Evolutionary conservation across 768 basidiomycete species (phyloP), one percentile per base, ranked within the genome.

Genomic region (Agaricus bisporus): DNA sequence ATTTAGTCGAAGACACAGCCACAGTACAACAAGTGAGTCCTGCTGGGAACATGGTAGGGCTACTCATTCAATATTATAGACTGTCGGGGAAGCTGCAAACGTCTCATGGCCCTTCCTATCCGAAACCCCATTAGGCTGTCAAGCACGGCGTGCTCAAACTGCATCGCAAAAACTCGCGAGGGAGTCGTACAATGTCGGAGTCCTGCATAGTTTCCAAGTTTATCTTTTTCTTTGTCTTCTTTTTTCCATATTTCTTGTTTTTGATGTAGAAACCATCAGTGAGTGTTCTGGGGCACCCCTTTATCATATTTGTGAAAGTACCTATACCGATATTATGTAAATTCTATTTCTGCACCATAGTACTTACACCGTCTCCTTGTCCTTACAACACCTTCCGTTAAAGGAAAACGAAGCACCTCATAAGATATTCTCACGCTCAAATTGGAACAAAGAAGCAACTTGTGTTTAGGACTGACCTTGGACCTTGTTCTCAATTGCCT

Each of bases 91-190:
- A 66, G 63, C 38, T 88, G 87, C 63, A 70, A 73, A 48, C 78
- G 84, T 44, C 64, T 85, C 65, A 90, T 90, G 88, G 71, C 75
- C 25, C 68, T 76, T 43, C 86, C 86, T 26, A 78, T 81, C 43
- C 79, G 73, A 60, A 88, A 88, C 62, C 85, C 86, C 22, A 88
- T 88, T 57, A 74, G 86, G 56, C 75, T 88, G 58, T 84, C 82
- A 65, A 78, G 80, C 29, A 73, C 75, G 5, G 63, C 62, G 51
- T 79, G 78, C 50, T 66, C 68, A 9, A 70, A 74, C 46, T 78
- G 78, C 58, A 64, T 61, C 35, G 60, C 62, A 38, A 67, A 66
- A 53, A 67, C 66, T 48, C 65, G 68, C 59, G 63, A 25, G 17
- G 5, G 7, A 12, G 39, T 25, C 45, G 9, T 54, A 12, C 37